A percentile compares a stretch with the other conserved stretches of the same genome.
These are phyloP conservation scores for Hypoxylon lenormandii DNA, from an alignment of 495 filamentous ascomycete species.

Conservation along the genomic window DNA sequence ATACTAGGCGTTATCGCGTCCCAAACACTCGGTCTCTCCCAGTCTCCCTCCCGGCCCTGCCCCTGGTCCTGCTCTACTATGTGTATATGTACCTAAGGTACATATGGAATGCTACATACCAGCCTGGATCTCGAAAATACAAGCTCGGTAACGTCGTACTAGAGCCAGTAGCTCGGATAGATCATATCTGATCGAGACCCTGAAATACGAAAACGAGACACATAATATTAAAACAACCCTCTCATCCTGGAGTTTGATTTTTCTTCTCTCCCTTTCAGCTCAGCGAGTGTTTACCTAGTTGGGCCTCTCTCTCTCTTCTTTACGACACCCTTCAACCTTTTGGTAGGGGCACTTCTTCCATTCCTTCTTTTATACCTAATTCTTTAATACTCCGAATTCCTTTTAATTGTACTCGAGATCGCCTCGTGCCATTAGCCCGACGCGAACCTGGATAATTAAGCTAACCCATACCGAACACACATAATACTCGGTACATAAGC, in stretches of 20 bases:
- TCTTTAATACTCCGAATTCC: not conserved
- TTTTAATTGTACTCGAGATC: not conserved
- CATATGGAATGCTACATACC: too few species aligned
- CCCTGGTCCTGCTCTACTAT: too few species aligned
- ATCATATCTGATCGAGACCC: conserved; percentile 21
- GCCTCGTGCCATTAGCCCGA: not conserved
- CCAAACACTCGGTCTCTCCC: too few species aligned
- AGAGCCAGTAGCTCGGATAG: conserved; percentile 31
- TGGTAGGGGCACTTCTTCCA: not conserved
- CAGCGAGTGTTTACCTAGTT: conserved; percentile 21
- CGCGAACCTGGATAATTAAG: not conserved
- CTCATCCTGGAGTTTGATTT: conserved; percentile 23
- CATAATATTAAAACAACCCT: conserved; percentile 39
- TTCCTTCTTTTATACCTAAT: not conserved
- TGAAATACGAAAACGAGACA: conserved; percentile 46
- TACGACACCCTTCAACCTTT: not conserved
- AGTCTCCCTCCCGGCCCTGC: too few species aligned
- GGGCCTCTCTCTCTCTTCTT: conserved; percentile 7
- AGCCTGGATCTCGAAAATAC: not conserved
- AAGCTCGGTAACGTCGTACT: conserved; percentile 25
- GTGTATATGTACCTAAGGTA: not conserved
- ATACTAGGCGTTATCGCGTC: too few species aligned
- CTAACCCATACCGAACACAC: not conserved
- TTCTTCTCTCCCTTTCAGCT: conserved; percentile 19
- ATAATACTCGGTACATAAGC: conserved; percentile 2